Evolutionary conservation across 148 eudicot genomes (phyloP), one percentile per base, ranked within the genome.

Genomic region (Selenicereus undatus): DNA sequence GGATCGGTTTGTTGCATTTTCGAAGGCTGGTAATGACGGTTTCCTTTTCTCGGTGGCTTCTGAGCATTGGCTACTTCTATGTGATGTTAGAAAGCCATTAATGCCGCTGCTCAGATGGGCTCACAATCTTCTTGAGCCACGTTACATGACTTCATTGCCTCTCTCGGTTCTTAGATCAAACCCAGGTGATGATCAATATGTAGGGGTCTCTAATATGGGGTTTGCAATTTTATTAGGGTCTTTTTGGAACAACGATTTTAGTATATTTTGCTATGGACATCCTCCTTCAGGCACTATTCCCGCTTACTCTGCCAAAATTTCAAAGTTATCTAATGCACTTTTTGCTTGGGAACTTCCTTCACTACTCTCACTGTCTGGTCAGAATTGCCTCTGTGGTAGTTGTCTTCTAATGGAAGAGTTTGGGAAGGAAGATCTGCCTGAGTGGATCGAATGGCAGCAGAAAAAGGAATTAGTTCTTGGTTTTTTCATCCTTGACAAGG

Each of bases 261-360:
- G 83, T 76, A 77, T 93, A 24, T 93, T 95, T 80, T 90, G 91
- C 81, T 91, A 87, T 81, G 98, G 98, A 10, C 88, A 73, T 76
- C 80, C 54, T 75, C 73, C 75, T 50, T 81, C 90, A 45, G 65
- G 82, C 56, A 22, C 60, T 78, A 80, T 71, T 21, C 80, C 50
- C 32, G 48, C 88, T 58, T 27, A 54, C 26, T 81, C 84, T 42
- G 74, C 87, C 13, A 82, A 82, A 71, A 79, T 83, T 71, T 86
- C 86, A 17, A 89, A 79, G 50, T 35, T 87, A 24, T 84, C 85
- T 52, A 82, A 86, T 74, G 83, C 90, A 5, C 82, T 86, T 66
- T 85, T 87, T 86, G 97, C 97, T 8, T 95, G 94, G 99, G 94
- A 87, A 75, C 89, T 87, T 80, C 97, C 97, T 42, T 93, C 97